Evolutionary conservation across 192 early-diverging fungal species (phyloP).

Genomic region (Podila minutissima): DNA sequence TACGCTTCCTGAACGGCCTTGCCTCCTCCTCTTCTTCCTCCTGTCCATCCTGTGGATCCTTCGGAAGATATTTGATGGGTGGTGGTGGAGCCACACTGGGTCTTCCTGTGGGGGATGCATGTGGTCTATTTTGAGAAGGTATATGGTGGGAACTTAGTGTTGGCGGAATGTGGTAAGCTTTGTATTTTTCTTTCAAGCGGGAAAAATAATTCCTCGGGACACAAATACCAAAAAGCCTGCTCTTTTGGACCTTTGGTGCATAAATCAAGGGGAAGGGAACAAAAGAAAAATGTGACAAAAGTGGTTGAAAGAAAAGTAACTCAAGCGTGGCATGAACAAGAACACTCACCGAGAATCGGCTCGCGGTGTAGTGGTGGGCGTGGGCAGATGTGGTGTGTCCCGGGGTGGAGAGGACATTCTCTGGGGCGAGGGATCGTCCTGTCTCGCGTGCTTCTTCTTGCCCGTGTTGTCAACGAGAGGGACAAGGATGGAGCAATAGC

Average conservation of each 20-base stretch:
- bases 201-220: too few species aligned
- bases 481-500: conserved; percentile 44
- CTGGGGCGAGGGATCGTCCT: too few species aligned
- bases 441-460: background rate
- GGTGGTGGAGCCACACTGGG: too few species aligned
- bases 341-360: background rate
- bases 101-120: too few species aligned
- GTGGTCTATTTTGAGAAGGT: too few species aligned
- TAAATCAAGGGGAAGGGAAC: background rate
- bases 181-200: too few species aligned
- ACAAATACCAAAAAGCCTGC: too few species aligned
- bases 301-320: background rate
- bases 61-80: too few species aligned
- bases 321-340: background rate
- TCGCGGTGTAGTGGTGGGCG: background rate
- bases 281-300: too few species aligned
- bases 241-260: too few species aligned
- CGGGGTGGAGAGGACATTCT: background rate
- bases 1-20: background rate
- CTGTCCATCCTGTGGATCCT: background rate
- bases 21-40: background rate
- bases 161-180: too few species aligned
- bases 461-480: conserved; percentile 10
- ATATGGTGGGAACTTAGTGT: too few species aligned
- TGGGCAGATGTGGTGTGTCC: background rate